These are phyloP conservation scores for Phytophthora lateralis DNA, from an alignment of 352 stramenopile species.

Conservation along the genomic window DNA sequence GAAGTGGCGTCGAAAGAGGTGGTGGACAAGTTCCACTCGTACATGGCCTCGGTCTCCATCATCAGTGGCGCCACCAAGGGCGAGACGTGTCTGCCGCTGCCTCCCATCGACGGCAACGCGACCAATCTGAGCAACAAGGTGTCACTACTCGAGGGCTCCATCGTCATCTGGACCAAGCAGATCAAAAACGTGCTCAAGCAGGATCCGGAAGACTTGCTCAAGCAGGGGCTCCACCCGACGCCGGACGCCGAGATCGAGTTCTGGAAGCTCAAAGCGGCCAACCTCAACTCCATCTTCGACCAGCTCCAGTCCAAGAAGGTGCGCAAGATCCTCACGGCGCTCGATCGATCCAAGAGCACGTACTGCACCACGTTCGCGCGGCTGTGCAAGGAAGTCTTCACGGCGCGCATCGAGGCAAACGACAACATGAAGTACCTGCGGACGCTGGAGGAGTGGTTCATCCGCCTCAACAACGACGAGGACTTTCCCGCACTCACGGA, in stretches of 20 bases:
- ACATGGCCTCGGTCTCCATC: constrained; percentile 96
- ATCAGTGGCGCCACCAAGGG: constrained; percentile 97
- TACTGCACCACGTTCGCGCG: constrained; percentile 97
- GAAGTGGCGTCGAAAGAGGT: constrained; percentile 97
- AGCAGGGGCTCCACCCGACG: constrained; percentile 96
- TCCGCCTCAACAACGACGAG: constrained; percentile 94
- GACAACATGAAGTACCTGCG: constrained; percentile 98
- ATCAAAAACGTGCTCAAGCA: constrained; percentile 99
- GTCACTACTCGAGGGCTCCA: constrained; percentile 96
- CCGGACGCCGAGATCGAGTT: constrained; percentile 98
- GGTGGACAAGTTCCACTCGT: constrained; percentile 97
- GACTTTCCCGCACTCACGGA: constrained; percentile 93
- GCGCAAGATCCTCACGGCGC: constrained; percentile 92
- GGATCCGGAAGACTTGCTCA: constrained; percentile 96
- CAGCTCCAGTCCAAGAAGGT: constrained; percentile 94
- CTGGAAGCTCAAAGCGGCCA: constrained; percentile 97
- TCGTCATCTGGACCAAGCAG: constrained; percentile 99
- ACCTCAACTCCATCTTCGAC: constrained; percentile 96
- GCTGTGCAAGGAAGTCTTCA: constrained; percentile 98
- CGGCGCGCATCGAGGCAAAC: constrained; percentile 95
- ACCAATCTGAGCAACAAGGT: constrained; percentile 92
- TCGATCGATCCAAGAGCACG: constrained; percentile 96
- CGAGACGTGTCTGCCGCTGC: constrained; percentile 96
- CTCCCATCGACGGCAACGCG: constrained; percentile 88
- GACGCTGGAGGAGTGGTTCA: constrained; percentile 97